Evolutionary conservation across 2,329 filamentous ascomycete genomes (phyloP).

Genomic region (Paracorniculantispora psalliotae): DNA sequence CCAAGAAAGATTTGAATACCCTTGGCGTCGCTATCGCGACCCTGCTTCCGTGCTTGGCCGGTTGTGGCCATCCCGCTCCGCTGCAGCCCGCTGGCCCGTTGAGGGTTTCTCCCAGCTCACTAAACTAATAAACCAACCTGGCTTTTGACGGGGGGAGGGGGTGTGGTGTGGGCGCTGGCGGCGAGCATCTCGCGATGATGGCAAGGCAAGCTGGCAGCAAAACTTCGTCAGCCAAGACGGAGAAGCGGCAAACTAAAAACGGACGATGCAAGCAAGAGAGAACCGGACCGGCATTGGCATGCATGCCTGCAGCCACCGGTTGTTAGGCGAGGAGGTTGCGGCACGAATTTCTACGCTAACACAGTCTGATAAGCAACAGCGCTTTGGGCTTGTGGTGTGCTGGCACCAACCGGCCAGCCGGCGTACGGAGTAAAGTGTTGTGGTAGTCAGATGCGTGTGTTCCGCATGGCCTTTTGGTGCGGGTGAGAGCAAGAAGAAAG

Average conservation of each 20-base stretch:
- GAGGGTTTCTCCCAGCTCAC: too few relatives aligned
- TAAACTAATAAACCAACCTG: too few relatives aligned
- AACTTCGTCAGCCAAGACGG: slow-evolving; percentile 5
- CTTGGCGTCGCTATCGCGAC: not conserved
- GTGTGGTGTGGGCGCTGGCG: not conserved
- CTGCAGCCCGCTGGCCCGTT: not conserved
- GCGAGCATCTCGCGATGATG: not conserved
- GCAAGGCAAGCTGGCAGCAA: not conserved
- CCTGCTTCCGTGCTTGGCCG: not conserved
- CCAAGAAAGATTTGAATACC: too few relatives aligned
- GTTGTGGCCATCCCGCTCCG: not conserved
- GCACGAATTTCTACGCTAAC: too few relatives aligned
- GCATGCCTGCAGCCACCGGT: not conserved
- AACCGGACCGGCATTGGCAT: not conserved
- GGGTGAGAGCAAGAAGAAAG: not conserved
- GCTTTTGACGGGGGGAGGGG: too few relatives aligned
- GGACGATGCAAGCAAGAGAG: not conserved
- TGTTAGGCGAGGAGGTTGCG: not conserved
- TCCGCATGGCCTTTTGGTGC: not conserved
- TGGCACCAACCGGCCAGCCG: not conserved
- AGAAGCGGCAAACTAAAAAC: not conserved
- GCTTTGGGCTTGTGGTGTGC: not conserved
- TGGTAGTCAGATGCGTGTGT: not conserved
- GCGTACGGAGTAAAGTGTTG: not conserved
- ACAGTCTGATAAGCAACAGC: not conserved